Base-by-base conservation (phyloP, 2,329 filamentous ascomycete species). In the Trematosphaeria pertusa region DNA sequence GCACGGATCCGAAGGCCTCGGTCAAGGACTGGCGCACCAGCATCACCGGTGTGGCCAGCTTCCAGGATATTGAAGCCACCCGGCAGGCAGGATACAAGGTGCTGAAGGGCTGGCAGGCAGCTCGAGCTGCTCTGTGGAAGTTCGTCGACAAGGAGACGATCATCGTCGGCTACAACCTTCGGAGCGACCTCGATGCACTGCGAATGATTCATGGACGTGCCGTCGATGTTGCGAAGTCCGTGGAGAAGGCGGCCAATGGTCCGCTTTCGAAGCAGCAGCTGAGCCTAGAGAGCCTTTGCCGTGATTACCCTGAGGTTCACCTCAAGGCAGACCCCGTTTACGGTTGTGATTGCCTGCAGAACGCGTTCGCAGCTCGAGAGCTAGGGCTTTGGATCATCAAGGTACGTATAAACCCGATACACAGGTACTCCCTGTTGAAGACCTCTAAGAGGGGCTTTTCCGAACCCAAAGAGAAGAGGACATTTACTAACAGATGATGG, bases 281-380 rank as follows among this genome's bases (percentile, higher is more conserved):
- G 12, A 58, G 57, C n/a, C 48, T 72, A 5, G 64, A 70, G 11
- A 65, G 57, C 31, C 44, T 69, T 40, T 61, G 53, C 32, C 59
- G 62, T 7, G 53, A 62, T 11, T 57, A 62, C 17, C 41, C 51
- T 1, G 36, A 35, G 2, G 35, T 54, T 15, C 20, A 28, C 2
- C 46, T 69, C 15, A 46, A 43, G 17, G 50, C 32, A 2, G 52
- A 65, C 44, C 41, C 51, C 1, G 28, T 34, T 4, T 58, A 54
- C 2, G 75, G 78, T 1, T 79, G 81, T 38, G 73, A 78, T 58
- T 74, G 73, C 36, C 52, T 82, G 4, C 77, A 81, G 55, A 77
- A 81, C 62, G 74, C 78, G 0, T 70, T 78, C 24, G 79, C 80
- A 0, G 69, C 75, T 0, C 71, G 80, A 6, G 78, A 82, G 56